Conservation (phyloP, 139 green algal species). For the Nannochloris sp. region DNA sequence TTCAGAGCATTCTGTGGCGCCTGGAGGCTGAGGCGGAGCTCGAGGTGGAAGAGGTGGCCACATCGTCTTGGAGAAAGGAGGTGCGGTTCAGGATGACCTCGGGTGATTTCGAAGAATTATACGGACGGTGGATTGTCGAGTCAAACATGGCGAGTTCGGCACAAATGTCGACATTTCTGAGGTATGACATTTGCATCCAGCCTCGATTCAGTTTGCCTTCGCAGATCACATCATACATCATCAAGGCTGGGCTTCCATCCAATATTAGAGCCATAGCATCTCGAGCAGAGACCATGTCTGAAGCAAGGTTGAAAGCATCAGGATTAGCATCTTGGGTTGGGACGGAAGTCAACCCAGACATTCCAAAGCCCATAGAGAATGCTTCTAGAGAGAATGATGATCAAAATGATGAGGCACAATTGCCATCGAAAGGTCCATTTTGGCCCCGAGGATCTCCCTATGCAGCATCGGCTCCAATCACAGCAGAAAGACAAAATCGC, state of each 20-base stretch:
- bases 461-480: conserved; percentile 16
- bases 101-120: conserved; percentile 43
- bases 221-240: conserved; percentile 31
- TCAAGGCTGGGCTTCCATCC: conserved; percentile 37
- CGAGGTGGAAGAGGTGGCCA: conserved; percentile 30
- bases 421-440: conserved; percentile 25
- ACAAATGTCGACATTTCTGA: conserved; percentile 27
- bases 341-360: conserved; percentile 16
- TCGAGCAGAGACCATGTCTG: conserved; percentile 30
- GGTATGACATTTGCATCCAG: conserved; percentile 38
- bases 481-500: conserved; percentile 8
- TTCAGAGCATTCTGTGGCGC: conserved; percentile 36
- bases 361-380: conserved; percentile 1
- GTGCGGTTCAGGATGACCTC: conserved; percentile 31
- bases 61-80: conserved; percentile 20
- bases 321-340: conserved; percentile 23
- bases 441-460: conserved; percentile 15
- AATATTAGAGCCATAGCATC: conserved; percentile 37
- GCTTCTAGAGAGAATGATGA: background rate
- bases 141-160: conserved; percentile 13
- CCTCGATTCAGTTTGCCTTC: conserved; percentile 30
- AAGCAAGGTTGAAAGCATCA: background rate
- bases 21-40: conserved; percentile 41
- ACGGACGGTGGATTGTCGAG: conserved; percentile 41
- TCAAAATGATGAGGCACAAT: background rate